These are phyloP conservation scores for Mucor sp. DNA, from an alignment of 371 early-diverging fungal genomes.

Conservation along the genomic window DNA sequence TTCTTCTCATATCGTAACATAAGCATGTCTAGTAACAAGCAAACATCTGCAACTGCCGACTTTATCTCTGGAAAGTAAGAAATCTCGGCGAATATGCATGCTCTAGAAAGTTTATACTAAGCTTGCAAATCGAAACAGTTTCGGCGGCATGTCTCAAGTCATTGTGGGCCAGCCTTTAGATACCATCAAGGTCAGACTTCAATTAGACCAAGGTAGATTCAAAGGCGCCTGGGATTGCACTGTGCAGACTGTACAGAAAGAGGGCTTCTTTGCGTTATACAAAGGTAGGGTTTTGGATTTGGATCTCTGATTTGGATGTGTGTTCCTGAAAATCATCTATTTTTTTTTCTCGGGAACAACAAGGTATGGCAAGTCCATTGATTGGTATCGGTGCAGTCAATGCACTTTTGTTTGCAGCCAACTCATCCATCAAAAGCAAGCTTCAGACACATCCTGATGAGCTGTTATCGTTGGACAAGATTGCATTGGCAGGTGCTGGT, in stretches of 20 bases:
- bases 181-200: constrained; percentile 77
- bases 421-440: constrained; percentile 62
- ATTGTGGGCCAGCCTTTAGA: constrained; percentile 51
- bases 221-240: constrained; percentile 74
- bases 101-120: background rate
- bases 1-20: background rate
- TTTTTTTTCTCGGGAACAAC: background rate
- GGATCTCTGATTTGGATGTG: background rate
- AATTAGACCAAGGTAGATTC: constrained; percentile 59
- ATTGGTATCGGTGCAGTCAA: constrained; percentile 86
- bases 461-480: constrained; percentile 55
- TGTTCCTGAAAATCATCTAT: background rate
- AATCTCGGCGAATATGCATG: background rate
- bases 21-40: constrained; percentile 17
- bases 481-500: constrained; percentile 79
- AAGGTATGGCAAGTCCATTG: constrained; percentile 81
- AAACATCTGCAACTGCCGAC: constrained; percentile 40
- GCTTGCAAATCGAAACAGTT: constrained; percentile 10
- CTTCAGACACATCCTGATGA: constrained; percentile 47
- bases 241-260: constrained; percentile 63
- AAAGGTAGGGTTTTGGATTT: constrained; percentile 57
- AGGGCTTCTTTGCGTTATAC: constrained; percentile 75
- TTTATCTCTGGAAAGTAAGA: constrained; percentile 56
- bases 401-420: constrained; percentile 79
- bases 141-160: constrained; percentile 54